Evolutionary conservation across 148 eudicot species (phyloP).

Genomic region (Talinum fruticosum): DNA sequence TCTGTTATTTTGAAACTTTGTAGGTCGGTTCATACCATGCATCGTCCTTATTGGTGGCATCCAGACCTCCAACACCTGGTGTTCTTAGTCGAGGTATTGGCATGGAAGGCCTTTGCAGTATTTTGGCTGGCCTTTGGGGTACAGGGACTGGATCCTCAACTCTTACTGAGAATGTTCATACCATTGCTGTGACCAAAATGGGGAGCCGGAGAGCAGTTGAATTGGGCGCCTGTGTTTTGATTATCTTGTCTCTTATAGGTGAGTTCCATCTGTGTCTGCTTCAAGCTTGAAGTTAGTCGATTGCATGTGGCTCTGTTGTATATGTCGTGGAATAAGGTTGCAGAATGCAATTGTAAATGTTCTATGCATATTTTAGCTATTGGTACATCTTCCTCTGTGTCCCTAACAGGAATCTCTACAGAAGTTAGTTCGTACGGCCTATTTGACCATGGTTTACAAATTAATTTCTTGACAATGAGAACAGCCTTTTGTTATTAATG

Average conservation of each 20-base stretch:
- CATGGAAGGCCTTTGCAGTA: slow-evolving; percentile 81
- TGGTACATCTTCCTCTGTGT: neutral
- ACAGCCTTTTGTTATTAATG: neutral
- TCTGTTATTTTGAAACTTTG: slow-evolving; percentile 7
- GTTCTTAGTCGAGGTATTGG: slow-evolving; percentile 92
- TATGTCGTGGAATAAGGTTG: neutral
- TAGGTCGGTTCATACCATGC: slow-evolving; percentile 98
- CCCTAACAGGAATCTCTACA: neutral
- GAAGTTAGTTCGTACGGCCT: neutral
- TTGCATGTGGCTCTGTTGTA: neutral
- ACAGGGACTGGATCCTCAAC: slow-evolving; percentile 91
- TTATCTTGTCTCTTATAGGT: slow-evolving; percentile 85
- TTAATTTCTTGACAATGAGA: neutral
- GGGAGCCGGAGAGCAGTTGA: slow-evolving; percentile 96
- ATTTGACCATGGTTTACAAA: neutral
- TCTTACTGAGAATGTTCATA: slow-evolving; percentile 90
- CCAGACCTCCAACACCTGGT: slow-evolving; percentile 96
- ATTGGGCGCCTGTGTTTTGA: slow-evolving; percentile 76
- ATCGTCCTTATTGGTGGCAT: slow-evolving; percentile 83
- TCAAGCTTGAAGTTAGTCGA: neutral
- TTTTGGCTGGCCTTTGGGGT: slow-evolving; percentile 96
- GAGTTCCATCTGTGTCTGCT: slow-evolving; percentile 18
- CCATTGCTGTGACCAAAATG: slow-evolving; percentile 97
- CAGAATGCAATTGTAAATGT: neutral
- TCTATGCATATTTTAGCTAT: neutral